A percentile compares a stretch with the other conserved stretches of the same genome.
phyloP scores from a whole-genome alignment of 208 protist genomes.

The Zelonia costaricensis region DNA sequence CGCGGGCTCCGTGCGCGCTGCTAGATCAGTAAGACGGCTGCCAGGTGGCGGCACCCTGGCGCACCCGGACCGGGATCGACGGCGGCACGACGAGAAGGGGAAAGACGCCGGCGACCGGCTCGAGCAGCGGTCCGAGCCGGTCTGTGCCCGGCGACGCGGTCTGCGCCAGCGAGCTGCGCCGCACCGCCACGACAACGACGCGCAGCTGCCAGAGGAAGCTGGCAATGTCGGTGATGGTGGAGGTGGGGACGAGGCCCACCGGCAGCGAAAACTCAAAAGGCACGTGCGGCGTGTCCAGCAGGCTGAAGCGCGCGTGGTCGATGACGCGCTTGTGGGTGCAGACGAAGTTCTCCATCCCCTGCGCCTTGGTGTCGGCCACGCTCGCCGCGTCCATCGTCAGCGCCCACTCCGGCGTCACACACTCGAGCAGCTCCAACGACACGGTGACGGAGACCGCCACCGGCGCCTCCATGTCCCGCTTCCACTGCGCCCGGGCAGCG shows the following conservation, averaged over 20 bases:
- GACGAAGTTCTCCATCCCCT: constrained; percentile 28
- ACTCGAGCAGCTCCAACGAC: constrained; percentile 30
- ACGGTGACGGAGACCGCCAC: constrained; percentile 18
- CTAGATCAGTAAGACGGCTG: no score
- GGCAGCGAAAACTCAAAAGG: constrained; percentile 30
- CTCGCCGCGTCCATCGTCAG: constrained; percentile 11
- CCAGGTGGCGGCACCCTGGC: constrained; percentile 18
- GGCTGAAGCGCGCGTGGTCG: constrained; percentile 14
- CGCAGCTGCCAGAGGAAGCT: constrained; percentile 34
- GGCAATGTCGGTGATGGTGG: constrained; percentile 28
- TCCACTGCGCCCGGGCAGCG: background rate
- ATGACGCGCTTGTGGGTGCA: constrained; percentile 26
- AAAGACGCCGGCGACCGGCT: constrained; percentile 17
- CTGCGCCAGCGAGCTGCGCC: constrained; percentile 14
- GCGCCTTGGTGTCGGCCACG: constrained; percentile 8
- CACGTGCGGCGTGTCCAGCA: constrained; percentile 27
- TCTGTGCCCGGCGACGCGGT: constrained; percentile 9
- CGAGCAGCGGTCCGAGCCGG: constrained; percentile 22
- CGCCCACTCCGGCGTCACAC: constrained; percentile 26
- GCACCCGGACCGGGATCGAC: constrained; percentile 5
- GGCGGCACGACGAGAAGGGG: constrained; percentile 27
- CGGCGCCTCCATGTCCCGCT: constrained; percentile 7
- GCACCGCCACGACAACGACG: constrained; percentile 17
- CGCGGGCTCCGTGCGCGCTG: no score
- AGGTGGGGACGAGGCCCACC: constrained; percentile 17